Percentiles rank a stretch among this genome's conserved stretches.
These are phyloP conservation scores for Smallanthus sonchifolius DNA, from an alignment of 129 eudicot species.

Conservation along the genomic window DNA sequence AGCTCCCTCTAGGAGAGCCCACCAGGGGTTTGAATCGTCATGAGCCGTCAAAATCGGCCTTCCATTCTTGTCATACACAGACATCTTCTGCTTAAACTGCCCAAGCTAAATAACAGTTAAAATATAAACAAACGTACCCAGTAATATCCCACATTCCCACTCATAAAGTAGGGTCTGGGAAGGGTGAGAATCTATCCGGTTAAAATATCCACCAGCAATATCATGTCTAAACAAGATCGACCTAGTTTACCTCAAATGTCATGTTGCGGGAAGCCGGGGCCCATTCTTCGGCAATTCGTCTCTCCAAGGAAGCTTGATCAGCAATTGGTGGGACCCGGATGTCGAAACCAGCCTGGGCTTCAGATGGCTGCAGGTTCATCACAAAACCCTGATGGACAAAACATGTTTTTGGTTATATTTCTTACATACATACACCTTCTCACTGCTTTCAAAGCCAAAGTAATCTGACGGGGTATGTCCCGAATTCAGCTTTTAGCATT, in stretches of 20 bases:
- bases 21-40: conserved; percentile 92
- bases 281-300: conserved; percentile 96
- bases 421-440: background rate
- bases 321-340: conserved; percentile 90
- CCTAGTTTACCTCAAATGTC: conserved; percentile 69
- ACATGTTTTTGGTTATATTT: background rate
- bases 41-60: conserved; percentile 59
- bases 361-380: conserved; percentile 98
- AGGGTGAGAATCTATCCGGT: too few relatives aligned
- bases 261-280: conserved; percentile 91
- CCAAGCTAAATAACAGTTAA: conserved; percentile 38
- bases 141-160: background rate
- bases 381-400: conserved; percentile 76
- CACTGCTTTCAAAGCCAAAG: background rate
- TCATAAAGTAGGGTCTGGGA: too few relatives aligned
- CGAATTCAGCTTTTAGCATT: too few relatives aligned
- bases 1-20: conserved; percentile 78
- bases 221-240: background rate
- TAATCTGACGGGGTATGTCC: background rate
- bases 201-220: too few relatives aligned
- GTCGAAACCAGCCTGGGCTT: conserved; percentile 97
- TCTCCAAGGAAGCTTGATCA: conserved; percentile 65
- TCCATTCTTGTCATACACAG: conserved; percentile 60
- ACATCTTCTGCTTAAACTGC: conserved; percentile 75
- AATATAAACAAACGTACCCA: background rate